phyloP scores from a whole-genome alignment of 192 early-diverging fungal species.

The Podila clonocystis region DNA sequence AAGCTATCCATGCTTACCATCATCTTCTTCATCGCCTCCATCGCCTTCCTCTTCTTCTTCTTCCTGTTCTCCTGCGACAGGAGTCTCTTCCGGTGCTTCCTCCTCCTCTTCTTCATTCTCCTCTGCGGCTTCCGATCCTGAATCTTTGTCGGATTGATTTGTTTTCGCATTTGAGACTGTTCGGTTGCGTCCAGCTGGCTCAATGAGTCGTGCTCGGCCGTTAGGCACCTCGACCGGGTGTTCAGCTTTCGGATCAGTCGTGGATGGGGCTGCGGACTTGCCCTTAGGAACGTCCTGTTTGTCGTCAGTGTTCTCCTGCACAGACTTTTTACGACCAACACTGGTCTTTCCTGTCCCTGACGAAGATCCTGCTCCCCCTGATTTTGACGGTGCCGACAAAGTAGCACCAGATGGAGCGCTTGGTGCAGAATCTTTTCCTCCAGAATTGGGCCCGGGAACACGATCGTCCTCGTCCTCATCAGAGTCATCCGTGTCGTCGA shows the following conservation, averaged over 20 bases:
- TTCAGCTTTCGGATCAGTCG: conserved; percentile 8
- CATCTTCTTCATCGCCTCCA: conserved; percentile 24
- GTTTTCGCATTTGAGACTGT: conserved; percentile 7
- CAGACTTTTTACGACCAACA: conserved; percentile 29
- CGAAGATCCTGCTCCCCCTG: background rate
- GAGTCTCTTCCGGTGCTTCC: conserved; percentile 4
- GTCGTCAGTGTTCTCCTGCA: conserved; percentile 16
- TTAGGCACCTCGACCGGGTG: conserved; percentile 18
- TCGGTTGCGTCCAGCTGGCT: conserved; percentile 11
- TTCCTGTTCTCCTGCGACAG: conserved; percentile 13
- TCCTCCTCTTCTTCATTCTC: conserved; percentile 35
- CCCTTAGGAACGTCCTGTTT: background rate
- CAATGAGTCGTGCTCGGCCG: conserved; percentile 20
- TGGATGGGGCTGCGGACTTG: background rate
- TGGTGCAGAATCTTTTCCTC: conserved; percentile 8
- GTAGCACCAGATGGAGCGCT: background rate
- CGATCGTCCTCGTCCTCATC: conserved; percentile 40
- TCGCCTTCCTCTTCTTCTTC: conserved; percentile 15
- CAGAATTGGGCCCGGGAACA: conserved; percentile 3
- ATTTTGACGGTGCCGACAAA: background rate
- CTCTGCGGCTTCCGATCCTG: conserved; percentile 28
- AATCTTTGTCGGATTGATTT: conserved; percentile 26
- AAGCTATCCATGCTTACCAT: conserved; percentile 9
- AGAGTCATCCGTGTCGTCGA: conserved; percentile 48
- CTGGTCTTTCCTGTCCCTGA: background rate